A percentile compares a stretch with the other conserved stretches of the same genome.
Evolutionary conservation across 176 grass and related monocot genomes (phyloP).

Genomic region (sorghum (Sorghum bicolor)): Sorghum_bicolor_NCBIv3 NC_012877.2:3176001-3176500

Average conservation of each 20-base stretch:
- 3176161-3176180: slow-evolving; percentile 73
- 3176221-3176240: slow-evolving; percentile 62
- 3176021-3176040: not conserved
- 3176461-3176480: not conserved
- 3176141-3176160: not conserved
- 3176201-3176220: slow-evolving; percentile 26
- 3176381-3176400: not conserved
- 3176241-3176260: not conserved
- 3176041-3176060: not conserved
- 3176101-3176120: not conserved
- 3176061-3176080: not conserved
- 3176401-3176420: not conserved
- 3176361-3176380: not conserved
- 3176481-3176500: not conserved
- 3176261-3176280: slow-evolving; percentile 35
- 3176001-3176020: not conserved
- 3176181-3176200: slow-evolving; percentile 38
- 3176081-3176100: slow-evolving; percentile 21
- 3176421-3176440: not conserved
- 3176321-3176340: slow-evolving; percentile 61
- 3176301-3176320: slow-evolving; percentile 26
- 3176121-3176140: not conserved
- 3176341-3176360: slow-evolving; percentile 5
- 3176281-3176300: slow-evolving; percentile 47
- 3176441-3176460: not conserved